A percentile compares a stretch with the other conserved stretches of the same genome.
Evolutionary conservation across 2,329 filamentous ascomycete genomes (phyloP).

Genomic region (Thermoascus crustaceus): DNA sequence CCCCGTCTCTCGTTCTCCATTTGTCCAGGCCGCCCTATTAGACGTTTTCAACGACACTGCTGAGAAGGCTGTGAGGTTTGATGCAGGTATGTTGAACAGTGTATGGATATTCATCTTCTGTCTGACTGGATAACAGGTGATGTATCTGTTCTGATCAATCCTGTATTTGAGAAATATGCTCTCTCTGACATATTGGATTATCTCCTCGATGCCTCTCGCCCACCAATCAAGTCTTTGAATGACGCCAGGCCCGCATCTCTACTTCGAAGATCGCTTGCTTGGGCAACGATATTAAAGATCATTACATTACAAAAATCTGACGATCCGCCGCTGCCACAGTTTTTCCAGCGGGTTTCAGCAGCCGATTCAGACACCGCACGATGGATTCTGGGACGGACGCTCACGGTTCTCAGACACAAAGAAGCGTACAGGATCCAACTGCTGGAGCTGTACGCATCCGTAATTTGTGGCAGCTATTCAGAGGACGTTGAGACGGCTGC

Average conservation of each 20-base stretch:
- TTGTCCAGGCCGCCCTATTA: constrained; percentile 26
- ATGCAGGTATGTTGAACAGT: constrained; percentile 19
- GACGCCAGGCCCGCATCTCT: constrained; percentile 26
- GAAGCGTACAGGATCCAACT: constrained; percentile 16
- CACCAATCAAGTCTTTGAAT: constrained; percentile 20
- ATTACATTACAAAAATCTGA: constrained; percentile 13
- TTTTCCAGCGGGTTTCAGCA: constrained; percentile 18
- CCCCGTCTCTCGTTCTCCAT: constrained; percentile 23
- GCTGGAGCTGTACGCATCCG: constrained; percentile 21
- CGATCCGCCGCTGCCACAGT: constrained; percentile 10
- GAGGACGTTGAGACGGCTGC: constrained; percentile 22
- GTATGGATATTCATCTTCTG: background rate
- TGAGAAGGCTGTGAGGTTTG: constrained; percentile 23
- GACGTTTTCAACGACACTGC: constrained; percentile 30
- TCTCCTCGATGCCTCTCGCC: constrained; percentile 18
- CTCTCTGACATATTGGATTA: constrained; percentile 20
- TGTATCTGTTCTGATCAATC: constrained; percentile 13
- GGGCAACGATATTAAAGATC: constrained; percentile 20
- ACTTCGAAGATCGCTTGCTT: constrained; percentile 27
- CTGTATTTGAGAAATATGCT: constrained; percentile 17
- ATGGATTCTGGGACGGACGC: constrained; percentile 28
- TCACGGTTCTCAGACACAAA: constrained; percentile 16
- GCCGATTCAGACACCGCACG: constrained; percentile 27
- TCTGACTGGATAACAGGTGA: constrained; percentile 8
- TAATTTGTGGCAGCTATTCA: constrained; percentile 19